These are phyloP conservation scores for Macroventuria anomochaeta DNA, from an alignment of 2,329 filamentous ascomycete genomes.

Conservation along the genomic window DNA sequence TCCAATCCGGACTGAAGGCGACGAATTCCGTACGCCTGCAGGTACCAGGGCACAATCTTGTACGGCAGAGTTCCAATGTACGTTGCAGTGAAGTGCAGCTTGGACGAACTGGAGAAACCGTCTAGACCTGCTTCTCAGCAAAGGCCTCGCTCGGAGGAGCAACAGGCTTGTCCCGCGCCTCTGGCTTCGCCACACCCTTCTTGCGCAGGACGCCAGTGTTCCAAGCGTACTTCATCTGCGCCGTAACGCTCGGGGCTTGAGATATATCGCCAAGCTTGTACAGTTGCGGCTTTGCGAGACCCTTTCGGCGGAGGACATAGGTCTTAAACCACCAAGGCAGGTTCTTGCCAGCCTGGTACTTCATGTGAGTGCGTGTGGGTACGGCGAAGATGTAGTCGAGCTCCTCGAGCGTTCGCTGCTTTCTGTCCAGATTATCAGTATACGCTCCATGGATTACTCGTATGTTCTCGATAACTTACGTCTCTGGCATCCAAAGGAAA, in stretches of 20 bases:
- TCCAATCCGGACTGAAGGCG: background rate
- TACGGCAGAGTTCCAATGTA: background rate
- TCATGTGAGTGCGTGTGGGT: slow-evolving; percentile 51
- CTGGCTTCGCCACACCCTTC: slow-evolving; percentile 25
- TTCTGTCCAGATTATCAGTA: slow-evolving; percentile 21
- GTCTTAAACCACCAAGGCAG: slow-evolving; percentile 57
- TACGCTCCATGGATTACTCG: background rate
- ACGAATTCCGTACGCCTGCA: background rate
- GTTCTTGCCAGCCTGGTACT: slow-evolving; percentile 36
- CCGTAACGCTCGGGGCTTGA: slow-evolving; percentile 22
- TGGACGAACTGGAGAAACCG: background rate
- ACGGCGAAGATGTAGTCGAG: slow-evolving; percentile 60
- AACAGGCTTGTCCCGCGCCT: slow-evolving; percentile 19
- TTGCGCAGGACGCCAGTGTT: slow-evolving; percentile 28
- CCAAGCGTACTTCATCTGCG: slow-evolving; percentile 30
- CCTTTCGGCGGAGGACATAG: slow-evolving; percentile 50
- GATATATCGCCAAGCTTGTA: slow-evolving; percentile 47
- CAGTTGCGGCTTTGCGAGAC: slow-evolving; percentile 45
- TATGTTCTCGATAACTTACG: slow-evolving; percentile 16
- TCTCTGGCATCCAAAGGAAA: slow-evolving; percentile 63
- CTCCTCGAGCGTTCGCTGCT: slow-evolving; percentile 57
- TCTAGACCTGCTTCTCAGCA: slow-evolving; percentile 30
- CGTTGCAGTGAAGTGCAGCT: background rate
- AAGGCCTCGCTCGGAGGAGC: slow-evolving; percentile 8
- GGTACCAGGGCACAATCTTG: background rate